These are phyloP conservation scores for Gentiana dahurica DNA, from an alignment of 257 asterid species.

Conservation along the genomic window DNA sequence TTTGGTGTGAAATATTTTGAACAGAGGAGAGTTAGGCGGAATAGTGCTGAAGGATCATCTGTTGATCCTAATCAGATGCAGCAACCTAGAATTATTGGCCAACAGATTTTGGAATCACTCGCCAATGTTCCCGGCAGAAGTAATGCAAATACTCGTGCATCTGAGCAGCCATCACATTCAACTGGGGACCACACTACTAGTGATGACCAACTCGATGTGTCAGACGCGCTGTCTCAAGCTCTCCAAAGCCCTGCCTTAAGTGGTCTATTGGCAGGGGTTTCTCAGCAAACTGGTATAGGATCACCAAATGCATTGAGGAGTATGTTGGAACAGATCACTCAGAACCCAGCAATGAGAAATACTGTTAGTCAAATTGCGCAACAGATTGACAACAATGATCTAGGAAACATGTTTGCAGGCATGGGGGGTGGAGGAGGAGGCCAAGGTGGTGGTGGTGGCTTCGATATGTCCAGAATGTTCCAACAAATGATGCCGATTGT, in stretches of 20 bases:
- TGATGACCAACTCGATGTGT: slow-evolving; percentile 32
- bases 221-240: slow-evolving; percentile 67
- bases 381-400: slow-evolving; percentile 69
- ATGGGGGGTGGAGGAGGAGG: slow-evolving; percentile 54
- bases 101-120: slow-evolving; percentile 66
- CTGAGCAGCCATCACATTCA: slow-evolving; percentile 21
- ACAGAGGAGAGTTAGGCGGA: slow-evolving; percentile 53
- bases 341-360: slow-evolving; percentile 73
- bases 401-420: slow-evolving; percentile 72
- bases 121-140: slow-evolving; percentile 38
- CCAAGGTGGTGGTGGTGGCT: slow-evolving; percentile 51
- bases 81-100: slow-evolving; percentile 44
- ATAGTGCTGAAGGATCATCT: slow-evolving; percentile 32
- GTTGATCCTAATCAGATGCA: slow-evolving; percentile 24
- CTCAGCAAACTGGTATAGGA: slow-evolving; percentile 89
- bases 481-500: slow-evolving; percentile 99
- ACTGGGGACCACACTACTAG: slow-evolving; percentile 23
- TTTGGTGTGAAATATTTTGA: slow-evolving; percentile 14
- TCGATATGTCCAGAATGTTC: slow-evolving; percentile 83
- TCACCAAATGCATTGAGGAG: slow-evolving; percentile 80
- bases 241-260: slow-evolving; percentile 69
- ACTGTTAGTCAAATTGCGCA: slow-evolving; percentile 86
- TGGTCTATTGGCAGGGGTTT: slow-evolving; percentile 69
- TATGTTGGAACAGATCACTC: slow-evolving; percentile 74
- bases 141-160: slow-evolving; percentile 20